A percentile compares a stretch with the other conserved stretches of the same genome.
phyloP scores from a whole-genome alignment of 2,329 filamentous ascomycete species.

The Tolypocladium tundrense region DNA sequence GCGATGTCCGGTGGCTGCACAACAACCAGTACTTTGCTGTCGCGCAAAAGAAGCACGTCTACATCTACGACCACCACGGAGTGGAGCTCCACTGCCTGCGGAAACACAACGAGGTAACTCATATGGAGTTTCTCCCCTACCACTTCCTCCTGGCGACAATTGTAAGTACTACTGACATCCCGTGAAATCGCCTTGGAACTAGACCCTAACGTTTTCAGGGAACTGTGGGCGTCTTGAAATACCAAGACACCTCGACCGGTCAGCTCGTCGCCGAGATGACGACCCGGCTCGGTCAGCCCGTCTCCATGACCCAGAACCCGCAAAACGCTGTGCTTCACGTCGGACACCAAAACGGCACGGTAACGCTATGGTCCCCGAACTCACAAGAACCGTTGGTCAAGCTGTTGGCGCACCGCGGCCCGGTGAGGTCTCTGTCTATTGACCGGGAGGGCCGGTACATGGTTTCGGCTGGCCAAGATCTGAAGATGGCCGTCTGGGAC shows the following conservation, averaged over 20 bases:
- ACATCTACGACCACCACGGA: constrained; percentile 88
- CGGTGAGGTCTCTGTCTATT: constrained; percentile 74
- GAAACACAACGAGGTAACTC: constrained; percentile 82
- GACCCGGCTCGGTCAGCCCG: constrained; percentile 75
- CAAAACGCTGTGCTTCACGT: constrained; percentile 87
- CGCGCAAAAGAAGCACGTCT: constrained; percentile 91
- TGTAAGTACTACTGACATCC: constrained; percentile 35
- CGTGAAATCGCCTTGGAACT: neutral
- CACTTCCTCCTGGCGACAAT: constrained; percentile 88
- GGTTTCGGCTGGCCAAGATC: constrained; percentile 85
- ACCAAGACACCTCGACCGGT: constrained; percentile 91
- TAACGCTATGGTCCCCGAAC: constrained; percentile 94
- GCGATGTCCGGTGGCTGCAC: constrained; percentile 86
- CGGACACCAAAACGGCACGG: constrained; percentile 89
- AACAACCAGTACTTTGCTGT: constrained; percentile 93
- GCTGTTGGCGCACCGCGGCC: constrained; percentile 78
- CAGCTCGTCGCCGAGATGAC: constrained; percentile 77
- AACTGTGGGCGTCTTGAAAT: constrained; percentile 76
- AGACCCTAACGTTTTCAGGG: constrained; percentile 33
- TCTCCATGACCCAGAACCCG: constrained; percentile 77
- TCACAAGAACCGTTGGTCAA: constrained; percentile 79
- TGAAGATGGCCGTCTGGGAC: constrained; percentile 92
- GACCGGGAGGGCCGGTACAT: constrained; percentile 91
- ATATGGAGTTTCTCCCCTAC: constrained; percentile 93
- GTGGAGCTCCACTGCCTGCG: constrained; percentile 86